Evolutionary conservation across 2,329 filamentous ascomycete species (phyloP).

Genomic region (Calonectria henricotiae): DNA sequence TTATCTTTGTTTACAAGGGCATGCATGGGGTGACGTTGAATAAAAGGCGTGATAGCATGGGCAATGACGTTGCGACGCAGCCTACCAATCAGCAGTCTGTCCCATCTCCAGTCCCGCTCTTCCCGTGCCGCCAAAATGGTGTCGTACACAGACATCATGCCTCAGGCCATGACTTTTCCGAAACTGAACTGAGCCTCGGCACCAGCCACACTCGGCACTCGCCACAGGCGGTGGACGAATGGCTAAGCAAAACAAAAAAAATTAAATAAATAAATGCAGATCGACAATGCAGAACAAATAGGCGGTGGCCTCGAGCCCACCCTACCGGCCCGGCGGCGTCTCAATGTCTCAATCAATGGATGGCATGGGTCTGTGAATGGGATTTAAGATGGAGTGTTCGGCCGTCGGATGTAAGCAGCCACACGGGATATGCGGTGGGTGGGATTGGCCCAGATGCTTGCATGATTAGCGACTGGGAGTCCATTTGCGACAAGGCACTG

Average conservation of each 20-base stretch:
- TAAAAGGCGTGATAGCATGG: conserved; percentile 48
- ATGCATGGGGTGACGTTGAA: conserved; percentile 30
- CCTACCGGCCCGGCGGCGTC: background rate
- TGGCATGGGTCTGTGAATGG: conserved; percentile 5
- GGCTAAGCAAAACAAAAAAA: background rate
- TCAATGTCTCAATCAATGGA: background rate
- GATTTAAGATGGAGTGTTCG: conserved; percentile 15
- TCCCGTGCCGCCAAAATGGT: conserved; percentile 2
- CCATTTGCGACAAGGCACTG: conserved; percentile 6
- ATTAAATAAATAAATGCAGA: background rate
- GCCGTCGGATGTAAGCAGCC: conserved; percentile 3
- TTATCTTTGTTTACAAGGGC: conserved; percentile 26
- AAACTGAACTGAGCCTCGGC: background rate
- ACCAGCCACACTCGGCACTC: conserved; percentile 28
- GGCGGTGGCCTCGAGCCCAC: conserved; percentile 15
- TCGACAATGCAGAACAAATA: conserved; percentile 5
- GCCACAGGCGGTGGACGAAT: conserved; percentile 12
- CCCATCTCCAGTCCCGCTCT: conserved; percentile 3
- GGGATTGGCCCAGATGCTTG: conserved; percentile 12
- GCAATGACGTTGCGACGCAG: conserved; percentile 49
- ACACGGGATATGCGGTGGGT: background rate
- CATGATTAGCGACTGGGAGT: background rate
- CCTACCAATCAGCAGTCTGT: conserved; percentile 42
- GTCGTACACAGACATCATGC: background rate
- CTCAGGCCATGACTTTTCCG: conserved; percentile 10